Base-by-base conservation (phyloP, 495 filamentous ascomycete species). In the Neurospora sp. region DNA sequence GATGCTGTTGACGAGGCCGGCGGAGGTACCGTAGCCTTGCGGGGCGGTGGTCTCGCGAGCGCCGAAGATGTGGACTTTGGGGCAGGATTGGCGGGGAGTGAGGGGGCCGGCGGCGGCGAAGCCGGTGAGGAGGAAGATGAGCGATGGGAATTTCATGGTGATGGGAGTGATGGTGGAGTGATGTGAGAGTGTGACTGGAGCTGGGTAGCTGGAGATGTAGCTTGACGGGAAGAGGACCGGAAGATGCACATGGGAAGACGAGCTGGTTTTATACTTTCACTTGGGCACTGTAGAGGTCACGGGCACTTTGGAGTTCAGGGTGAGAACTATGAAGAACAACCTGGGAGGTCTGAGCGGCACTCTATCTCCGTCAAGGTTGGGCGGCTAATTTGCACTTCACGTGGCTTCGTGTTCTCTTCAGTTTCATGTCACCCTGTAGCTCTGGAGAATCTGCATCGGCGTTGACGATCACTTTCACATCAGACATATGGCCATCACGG, bases 21-120 rank as follows among this genome's bases (percentile, higher is more conserved):
- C 78, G 31, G 86, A 81, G 36, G 87, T 85, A 15, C 88, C 88
- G 76, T 86, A 89, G 19, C 89, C 89, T 8, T 84, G 75, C 3
- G 85, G 73, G 3, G 77, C 89, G 0, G 88, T 90, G 13, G 89
- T 91, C 81, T 91, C 90, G 69, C 90, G 88, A 0, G 90, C 90
- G 9, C 89, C 89, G 70, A 91, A 89, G 54, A 89, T 82, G 76
- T 91, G 89, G 37, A 90, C 80, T 38, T 80, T 75, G 7, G 86
- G 86, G 74, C 87, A 89, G 70, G 77, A 80, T 74, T 83, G 81
- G 21, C 81, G 75, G 15, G 77, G 71, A 40, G 77, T 74, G 36
- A 81, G 73, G 9, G 78, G 79, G 69, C 45, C 21, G 72, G 78
- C 71, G 69, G 70, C 69, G 71, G 54, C 78, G 8, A 80, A 48